Conservation (phyloP, 1,139 yeast genomes). For the Blastobotrys petasosporus region DNA sequence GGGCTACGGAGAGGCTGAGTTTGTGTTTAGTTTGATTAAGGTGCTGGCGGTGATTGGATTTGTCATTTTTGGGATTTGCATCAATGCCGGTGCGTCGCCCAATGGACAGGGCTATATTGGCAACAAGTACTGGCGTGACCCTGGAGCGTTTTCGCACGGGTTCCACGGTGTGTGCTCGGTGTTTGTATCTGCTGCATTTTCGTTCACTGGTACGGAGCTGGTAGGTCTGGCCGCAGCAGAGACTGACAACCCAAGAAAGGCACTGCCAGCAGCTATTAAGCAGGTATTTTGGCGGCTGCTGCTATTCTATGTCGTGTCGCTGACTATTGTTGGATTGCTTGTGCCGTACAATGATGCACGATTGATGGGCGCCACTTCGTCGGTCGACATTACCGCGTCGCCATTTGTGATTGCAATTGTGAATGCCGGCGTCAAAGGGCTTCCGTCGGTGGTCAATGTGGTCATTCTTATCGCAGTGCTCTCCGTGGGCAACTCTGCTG, state of each 20-base stretch:
- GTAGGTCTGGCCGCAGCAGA: conserved; percentile 85
- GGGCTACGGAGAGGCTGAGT: conserved; percentile 73
- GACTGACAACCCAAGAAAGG: conserved; percentile 63
- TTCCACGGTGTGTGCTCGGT: conserved; percentile 78
- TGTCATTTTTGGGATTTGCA: conserved; percentile 55
- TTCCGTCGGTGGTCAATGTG: conserved; percentile 67
- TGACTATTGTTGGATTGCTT: conserved; percentile 52
- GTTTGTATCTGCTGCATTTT: conserved; percentile 80
- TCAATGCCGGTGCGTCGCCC: conserved; percentile 68
- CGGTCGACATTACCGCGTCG: conserved; percentile 53
- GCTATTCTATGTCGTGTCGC: conserved; percentile 55
- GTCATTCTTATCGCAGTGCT: conserved; percentile 64
- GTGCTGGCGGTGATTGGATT: conserved; percentile 57
- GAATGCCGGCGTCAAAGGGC: conserved; percentile 50
- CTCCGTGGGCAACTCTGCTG: conserved; percentile 70
- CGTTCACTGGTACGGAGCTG: conserved; percentile 79
- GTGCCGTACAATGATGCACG: conserved; percentile 54
- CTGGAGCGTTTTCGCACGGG: conserved; percentile 58
- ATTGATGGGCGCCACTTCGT: conserved; percentile 41
- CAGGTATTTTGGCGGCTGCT: conserved; percentile 70
- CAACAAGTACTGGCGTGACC: conserved; percentile 52
- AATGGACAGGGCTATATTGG: conserved; percentile 58
- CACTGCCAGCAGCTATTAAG: conserved; percentile 63
- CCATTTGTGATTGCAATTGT: conserved; percentile 69
- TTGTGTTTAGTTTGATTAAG: conserved; percentile 50